Percentiles rank a stretch among this genome's conserved stretches.
These are phyloP conservation scores for Penicillium mononematosum DNA, from an alignment of 495 filamentous ascomycete species.

Conservation along the genomic window DNA sequence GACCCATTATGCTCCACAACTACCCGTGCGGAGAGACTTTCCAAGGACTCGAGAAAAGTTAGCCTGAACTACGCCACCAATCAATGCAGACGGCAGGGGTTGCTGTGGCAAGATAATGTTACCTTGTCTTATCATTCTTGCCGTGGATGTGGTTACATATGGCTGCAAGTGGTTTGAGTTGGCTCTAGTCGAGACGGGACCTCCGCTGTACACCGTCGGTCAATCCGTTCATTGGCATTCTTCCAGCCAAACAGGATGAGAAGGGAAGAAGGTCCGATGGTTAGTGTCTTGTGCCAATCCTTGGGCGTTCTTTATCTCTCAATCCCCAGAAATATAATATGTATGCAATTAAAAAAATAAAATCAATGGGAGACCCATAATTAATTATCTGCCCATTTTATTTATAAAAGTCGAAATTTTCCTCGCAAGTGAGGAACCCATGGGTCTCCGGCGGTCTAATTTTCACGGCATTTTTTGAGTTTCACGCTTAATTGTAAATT, in stretches of 20 bases:
- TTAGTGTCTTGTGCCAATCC: constrained; percentile 1
- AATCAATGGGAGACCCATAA: neutral
- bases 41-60: neutral
- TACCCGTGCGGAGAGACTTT: constrained; percentile 1
- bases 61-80: constrained; percentile 12
- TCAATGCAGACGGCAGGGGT: neutral
- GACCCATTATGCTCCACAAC: neutral
- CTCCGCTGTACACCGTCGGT: constrained; percentile 20
- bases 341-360: neutral
- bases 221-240: constrained; percentile 8
- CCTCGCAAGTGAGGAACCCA: neutral
- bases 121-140: constrained; percentile 14
- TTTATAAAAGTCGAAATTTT: neutral
- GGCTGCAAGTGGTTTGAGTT: constrained; percentile 3
- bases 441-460: neutral
- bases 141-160: constrained; percentile 19
- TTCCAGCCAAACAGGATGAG: constrained; percentile 4
- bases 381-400: neutral
- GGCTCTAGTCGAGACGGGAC: constrained; percentile 13
- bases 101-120: constrained; percentile 19
- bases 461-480: neutral
- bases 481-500: neutral
- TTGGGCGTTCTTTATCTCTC: constrained; percentile 4
- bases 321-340: constrained; percentile 3
- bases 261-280: neutral